These are phyloP conservation scores for Urostyla sp. DNA, from an alignment of 73 alveolate genomes.

Conservation along the genomic window DNA sequence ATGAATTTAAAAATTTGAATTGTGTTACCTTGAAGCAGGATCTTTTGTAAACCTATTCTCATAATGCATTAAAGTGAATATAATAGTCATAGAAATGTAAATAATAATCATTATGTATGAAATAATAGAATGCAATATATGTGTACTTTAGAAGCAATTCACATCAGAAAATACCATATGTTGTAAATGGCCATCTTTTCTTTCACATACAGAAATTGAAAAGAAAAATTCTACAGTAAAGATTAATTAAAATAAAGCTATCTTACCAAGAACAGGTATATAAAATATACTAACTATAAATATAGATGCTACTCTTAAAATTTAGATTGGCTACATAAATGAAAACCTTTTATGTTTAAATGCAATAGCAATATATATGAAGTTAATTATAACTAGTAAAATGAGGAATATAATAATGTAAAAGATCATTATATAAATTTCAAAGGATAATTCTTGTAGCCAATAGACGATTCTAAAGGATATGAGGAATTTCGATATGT, in stretches of 20 bases:
- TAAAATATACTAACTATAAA: conserved; percentile 61
- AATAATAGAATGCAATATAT: conserved; percentile 34
- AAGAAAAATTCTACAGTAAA: conserved; percentile 26
- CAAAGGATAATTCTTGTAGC: conserved; percentile 60
- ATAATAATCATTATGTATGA: conserved; percentile 33
- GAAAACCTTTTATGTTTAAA: conserved; percentile 63
- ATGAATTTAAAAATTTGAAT: background rate
- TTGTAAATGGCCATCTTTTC: background rate
- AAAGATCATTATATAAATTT: conserved; percentile 62
- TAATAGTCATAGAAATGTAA: background rate
- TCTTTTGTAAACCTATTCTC: conserved; percentile 55
- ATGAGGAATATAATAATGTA: conserved; percentile 67
- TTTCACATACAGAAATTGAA: conserved; percentile 32
- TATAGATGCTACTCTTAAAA: conserved; percentile 61
- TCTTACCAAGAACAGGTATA: conserved; percentile 66
- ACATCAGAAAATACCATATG: conserved; percentile 25
- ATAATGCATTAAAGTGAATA: conserved; percentile 19
- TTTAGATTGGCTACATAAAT: conserved; percentile 69
- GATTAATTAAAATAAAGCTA: background rate
- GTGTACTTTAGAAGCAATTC: conserved; percentile 54
- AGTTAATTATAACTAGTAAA: conserved; percentile 59
- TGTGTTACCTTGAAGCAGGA: conserved; percentile 38
- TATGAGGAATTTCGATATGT: conserved; percentile 46
- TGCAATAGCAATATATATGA: conserved; percentile 69
- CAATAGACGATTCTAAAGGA: conserved; percentile 63